Evolutionary conservation across 83 land plant species (phyloP), one percentile per base, ranked within the genome.

Genomic region (Picea mariana): DNA sequence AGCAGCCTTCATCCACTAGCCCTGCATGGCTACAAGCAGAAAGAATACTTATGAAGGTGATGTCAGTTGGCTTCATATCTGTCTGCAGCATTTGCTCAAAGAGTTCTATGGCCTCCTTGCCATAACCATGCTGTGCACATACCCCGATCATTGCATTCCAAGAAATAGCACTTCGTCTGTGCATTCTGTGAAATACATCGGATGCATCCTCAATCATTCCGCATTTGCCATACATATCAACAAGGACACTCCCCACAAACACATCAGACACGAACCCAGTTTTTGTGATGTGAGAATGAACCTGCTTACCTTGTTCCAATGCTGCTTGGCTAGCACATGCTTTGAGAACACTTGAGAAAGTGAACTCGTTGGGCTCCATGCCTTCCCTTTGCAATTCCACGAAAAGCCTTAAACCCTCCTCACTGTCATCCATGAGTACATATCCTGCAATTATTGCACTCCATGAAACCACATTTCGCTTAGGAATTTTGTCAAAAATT

Each of bases 351-450:
- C 26, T 66, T 21, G 68, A 66, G 27, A 66, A 66, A 66, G 27
- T 21, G 21, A 66, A 66, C 26, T 66, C 27, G 21, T 26, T 66
- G 23, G 27, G 68, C 12, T 21, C 68, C 68, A 66, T 66, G 15
- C 60, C 60, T 58, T 58, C 60, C 16, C 60, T 58, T 58, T 3
- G 60, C 60, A 58, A 13, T 87, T 67, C 17, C 90, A 40, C 47
- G 90, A 91, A 52, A 82, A 65, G 9, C 62, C 72, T 18, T 88
- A 76, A 8, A 89, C 94, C 79, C 84, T 82, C 52, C 26, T 66
- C 83, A 63, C 81, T 52, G 12, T 91, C 90, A 87, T 86, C 55
- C 9, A 82, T 87, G 62, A 77, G 40, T 58, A 58, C 60, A 58
- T 58, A 58, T 58, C 60, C 60, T 58, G 60, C 79, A 60, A 94